Evolutionary conservation across 2,329 filamentous ascomycete genomes (phyloP).

Genomic region (Stagonosporopsis rhizophila): DNA sequence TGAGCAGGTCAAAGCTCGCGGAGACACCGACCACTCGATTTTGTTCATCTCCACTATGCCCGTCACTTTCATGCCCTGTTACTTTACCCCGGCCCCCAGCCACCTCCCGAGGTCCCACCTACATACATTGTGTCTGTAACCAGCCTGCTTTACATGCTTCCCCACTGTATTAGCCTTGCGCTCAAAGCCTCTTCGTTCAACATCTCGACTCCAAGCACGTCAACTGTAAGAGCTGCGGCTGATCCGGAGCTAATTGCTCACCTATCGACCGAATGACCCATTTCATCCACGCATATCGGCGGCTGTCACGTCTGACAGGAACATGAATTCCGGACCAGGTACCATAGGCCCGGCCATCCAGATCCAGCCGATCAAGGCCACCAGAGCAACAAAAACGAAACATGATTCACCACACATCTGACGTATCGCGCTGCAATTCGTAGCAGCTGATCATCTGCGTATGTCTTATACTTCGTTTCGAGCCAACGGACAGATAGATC

Average conservation of each 20-base stretch:
- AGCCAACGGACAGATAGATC: neutral
- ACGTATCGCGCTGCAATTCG: neutral
- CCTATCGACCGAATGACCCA: neutral
- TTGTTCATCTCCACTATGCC: constrained; percentile 1
- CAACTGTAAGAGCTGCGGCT: neutral
- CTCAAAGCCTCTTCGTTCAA: neutral
- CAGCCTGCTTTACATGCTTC: neutral
- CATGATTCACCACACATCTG: constrained; percentile 7
- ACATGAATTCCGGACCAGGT: constrained; percentile 1
- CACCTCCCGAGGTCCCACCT: neutral
- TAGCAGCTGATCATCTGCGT: neutral
- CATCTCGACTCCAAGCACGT: neutral
- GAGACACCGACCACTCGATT: constrained; percentile 5
- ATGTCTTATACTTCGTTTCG: neutral
- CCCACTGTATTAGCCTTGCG: constrained; percentile 7
- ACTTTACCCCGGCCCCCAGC: constrained; percentile 3
- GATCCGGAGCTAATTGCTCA: neutral
- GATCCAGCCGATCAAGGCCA: constrained; percentile 8
- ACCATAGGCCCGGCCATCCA: neutral
- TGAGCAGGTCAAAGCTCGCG: constrained; percentile 11
- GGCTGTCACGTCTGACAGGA: constrained; percentile 15
- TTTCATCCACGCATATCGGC: neutral
- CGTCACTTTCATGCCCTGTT: constrained; percentile 9
- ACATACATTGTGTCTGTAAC: neutral
- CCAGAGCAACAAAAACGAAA: constrained; percentile 11